Evolutionary conservation across 768 basidiomycete genomes (phyloP), one percentile per base, ranked within the genome.

Genomic region (Hypsizygus marmoreus): DNA sequence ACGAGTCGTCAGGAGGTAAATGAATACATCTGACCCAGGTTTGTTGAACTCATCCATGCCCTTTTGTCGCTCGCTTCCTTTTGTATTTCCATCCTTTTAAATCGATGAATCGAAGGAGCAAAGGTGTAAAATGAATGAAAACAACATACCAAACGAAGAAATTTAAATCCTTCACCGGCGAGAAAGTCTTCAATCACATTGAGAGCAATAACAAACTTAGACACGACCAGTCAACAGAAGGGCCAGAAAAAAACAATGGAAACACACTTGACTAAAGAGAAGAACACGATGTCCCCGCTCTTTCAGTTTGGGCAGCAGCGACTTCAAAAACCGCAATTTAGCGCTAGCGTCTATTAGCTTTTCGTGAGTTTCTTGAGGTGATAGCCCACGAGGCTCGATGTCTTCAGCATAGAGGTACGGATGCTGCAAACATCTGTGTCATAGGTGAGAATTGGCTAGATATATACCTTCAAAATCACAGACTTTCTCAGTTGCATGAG

Each of bases 1-100:
- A 23, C 95, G 83, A 26, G 95, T 91, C 4, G 91, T 88, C 30
- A 99, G 75, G 2, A 99, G 72, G 66, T 92, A 99, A 51, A 98
- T 84, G 65, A 95, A 95, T 43, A 86, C 69, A 38, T 95, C 91
- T 1, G 95, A 97, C 26, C 78, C 80, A 4, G 85, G 84, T 29
- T 80, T 84, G 66, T 99, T 97, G 74, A 89, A 99, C 51, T 85
- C 84, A 55, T 99, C 97, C 84, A 99, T 97, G 37, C 82, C 84
- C 62, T 91, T 91, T 63, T 99, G 97, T 17, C 97, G 80, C n/a
- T 82, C 80, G 4, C 75, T 72, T 56, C 89, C 84, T 62, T 88
- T 88, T 3, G 93, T 94, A 49, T 81, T 84, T 9, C 97, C 97
- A 61, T 98, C 95, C 89, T 95, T 55, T 1, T 54, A 50, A 31